A percentile compares a stretch with the other conserved stretches of the same genome.
Conservation (phyloP, 768 basidiomycete genomes). For the Boletellus ananas region DNA sequence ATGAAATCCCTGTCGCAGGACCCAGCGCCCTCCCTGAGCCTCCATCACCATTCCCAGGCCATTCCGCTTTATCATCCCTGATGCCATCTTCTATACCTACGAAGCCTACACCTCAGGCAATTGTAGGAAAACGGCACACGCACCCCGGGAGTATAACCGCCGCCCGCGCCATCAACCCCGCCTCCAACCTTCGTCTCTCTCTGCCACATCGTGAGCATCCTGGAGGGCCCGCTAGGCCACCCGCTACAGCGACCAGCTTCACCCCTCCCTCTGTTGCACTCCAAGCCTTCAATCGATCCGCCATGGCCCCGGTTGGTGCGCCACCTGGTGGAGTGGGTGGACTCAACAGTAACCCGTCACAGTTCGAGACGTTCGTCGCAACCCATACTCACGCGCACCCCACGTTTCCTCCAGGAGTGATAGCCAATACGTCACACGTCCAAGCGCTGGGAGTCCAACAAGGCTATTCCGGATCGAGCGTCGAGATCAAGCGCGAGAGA, state of each 20-base stretch:
- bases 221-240: slow-evolving; percentile 7
- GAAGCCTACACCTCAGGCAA: slow-evolving; percentile 28
- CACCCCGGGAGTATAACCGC: slow-evolving; percentile 35
- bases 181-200: slow-evolving; percentile 21
- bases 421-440: slow-evolving; percentile 51
- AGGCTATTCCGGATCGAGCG: slow-evolving; percentile 49
- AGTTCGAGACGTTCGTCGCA: slow-evolving; percentile 20
- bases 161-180: slow-evolving; percentile 26
- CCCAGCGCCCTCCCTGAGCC: slow-evolving; percentile 64
- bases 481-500: slow-evolving; percentile 66
- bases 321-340: slow-evolving; percentile 19
- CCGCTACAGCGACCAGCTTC: slow-evolving; percentile 15
- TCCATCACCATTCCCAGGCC: slow-evolving; percentile 71
- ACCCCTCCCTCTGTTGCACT: slow-evolving; percentile 35
- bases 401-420: slow-evolving; percentile 48
- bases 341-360: not conserved
- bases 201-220: slow-evolving; percentile 27
- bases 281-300: slow-evolving; percentile 28
- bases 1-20: slow-evolving; percentile 13
- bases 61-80: slow-evolving; percentile 20
- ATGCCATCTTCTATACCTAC: slow-evolving; percentile 26
- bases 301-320: slow-evolving; percentile 33
- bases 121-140: slow-evolving; percentile 60
- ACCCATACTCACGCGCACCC: slow-evolving; percentile 74
- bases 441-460: slow-evolving; percentile 50